Evolutionary conservation across 225 moss, liverwort and hornwort genomes (phyloP).

Genomic region (Rhytidiadelphus loreus): DNA sequence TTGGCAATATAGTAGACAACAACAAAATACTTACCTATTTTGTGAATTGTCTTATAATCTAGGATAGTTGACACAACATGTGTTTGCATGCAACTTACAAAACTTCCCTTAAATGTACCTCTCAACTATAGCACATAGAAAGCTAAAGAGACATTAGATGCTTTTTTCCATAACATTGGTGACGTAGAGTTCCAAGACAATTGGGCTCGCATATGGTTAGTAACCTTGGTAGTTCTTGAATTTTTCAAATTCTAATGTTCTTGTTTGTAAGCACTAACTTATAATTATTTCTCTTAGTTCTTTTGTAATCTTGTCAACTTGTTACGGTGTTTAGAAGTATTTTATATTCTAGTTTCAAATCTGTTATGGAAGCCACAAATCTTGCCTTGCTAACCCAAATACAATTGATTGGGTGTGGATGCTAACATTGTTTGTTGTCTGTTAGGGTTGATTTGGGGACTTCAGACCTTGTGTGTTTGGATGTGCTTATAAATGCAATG

Average conservation of each 20-base stretch:
- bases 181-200: slow-evolving; percentile 97
- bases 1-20: neutral
- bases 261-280: neutral
- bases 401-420: neutral
- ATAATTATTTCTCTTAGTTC: neutral
- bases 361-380: neutral
- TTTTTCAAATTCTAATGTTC: neutral
- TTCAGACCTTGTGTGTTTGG: slow-evolving; percentile 86
- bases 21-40: neutral
- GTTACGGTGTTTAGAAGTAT: neutral
- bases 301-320: neutral
- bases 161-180: slow-evolving; percentile 79
- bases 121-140: slow-evolving; percentile 63
- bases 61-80: neutral
- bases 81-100: slow-evolving; percentile 59
- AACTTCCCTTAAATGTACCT: slow-evolving; percentile 50
- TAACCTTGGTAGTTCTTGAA: neutral
- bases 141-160: slow-evolving; percentile 69
- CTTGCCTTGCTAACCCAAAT: neutral
- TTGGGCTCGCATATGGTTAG: slow-evolving; percentile 92
- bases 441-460: slow-evolving; percentile 92
- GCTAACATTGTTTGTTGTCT: neutral
- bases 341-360: neutral
- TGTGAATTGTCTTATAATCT: neutral
- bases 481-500: slow-evolving; percentile 78